phyloP scores from a whole-genome alignment of 1,284 basidiomycete genomes.

The Prillingera fragicola region DNA sequence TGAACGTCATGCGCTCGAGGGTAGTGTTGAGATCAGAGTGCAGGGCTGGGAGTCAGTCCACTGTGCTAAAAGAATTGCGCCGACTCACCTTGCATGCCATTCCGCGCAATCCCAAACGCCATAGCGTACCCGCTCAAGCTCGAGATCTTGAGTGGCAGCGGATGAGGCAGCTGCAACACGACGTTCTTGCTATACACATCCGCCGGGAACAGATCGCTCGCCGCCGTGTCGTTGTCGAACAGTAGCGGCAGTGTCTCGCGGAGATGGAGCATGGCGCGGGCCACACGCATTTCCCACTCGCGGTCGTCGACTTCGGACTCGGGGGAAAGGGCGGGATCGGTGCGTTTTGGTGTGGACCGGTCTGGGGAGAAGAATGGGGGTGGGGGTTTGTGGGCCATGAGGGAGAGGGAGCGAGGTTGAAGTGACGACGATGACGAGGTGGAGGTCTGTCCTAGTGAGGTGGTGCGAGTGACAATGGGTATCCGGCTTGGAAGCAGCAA shows the following conservation, averaged over 20 bases:
- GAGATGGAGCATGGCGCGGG: constrained; percentile 45
- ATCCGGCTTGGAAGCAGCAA: background rate
- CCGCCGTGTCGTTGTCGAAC: constrained; percentile 29
- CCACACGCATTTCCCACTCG: constrained; percentile 47
- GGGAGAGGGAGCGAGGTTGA: constrained; percentile 7
- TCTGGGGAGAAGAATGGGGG: constrained; percentile 30
- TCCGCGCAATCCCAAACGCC: constrained; percentile 42
- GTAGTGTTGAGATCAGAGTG: constrained; percentile 38
- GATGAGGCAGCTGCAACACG: constrained; percentile 39
- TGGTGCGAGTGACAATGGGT: background rate
- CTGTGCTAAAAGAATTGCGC: background rate
- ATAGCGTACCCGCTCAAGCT: constrained; percentile 40
- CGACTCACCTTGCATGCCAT: constrained; percentile 45
- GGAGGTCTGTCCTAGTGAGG: background rate
- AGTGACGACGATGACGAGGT: background rate
- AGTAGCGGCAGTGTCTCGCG: constrained; percentile 44
- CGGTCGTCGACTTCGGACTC: constrained; percentile 43
- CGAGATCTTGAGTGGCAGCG: constrained; percentile 42
- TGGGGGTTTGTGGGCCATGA: constrained; percentile 6
- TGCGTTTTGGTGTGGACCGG: constrained; percentile 4
- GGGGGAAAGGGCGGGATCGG: constrained; percentile 13
- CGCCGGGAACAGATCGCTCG: constrained; percentile 37
- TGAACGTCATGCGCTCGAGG: constrained; percentile 42
- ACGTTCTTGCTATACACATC: constrained; percentile 42
- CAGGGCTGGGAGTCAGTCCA: constrained; percentile 29